Evolutionary conservation across 2,329 filamentous ascomycete species (phyloP), one percentile per base, ranked within the genome.

Genomic region (Onygenales sp.): DNA sequence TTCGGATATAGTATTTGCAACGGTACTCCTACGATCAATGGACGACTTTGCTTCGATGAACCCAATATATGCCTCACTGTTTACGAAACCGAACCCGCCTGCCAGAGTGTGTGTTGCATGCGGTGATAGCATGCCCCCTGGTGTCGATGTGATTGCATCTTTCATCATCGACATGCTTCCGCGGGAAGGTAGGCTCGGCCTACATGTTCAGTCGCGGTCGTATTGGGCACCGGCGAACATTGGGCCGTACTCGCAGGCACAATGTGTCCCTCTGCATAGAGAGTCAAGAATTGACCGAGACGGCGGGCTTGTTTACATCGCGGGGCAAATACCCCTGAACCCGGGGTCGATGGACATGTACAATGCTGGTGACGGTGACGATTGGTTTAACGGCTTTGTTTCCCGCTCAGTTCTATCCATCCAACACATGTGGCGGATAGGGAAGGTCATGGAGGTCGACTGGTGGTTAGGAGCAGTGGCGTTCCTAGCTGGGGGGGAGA

Each of bases 191-290:
- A 69, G 75, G 35, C 67, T 72, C 54, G 87, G 70, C 0, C 78
- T 97, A 1, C 93, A 98, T 67, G 91, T 98, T 5, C 93, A 97
- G 70, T 91, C 87, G 3, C 78, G 88, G 41, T 95, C 89, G 9
- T 97, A 97, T 75, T 98, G 93, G 93, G 93, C 93, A 0, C 93
- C 93, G 0, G 92, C 93, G 17, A 97, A 97, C 64, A 97, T 98
- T 52, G 93, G 93, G 0, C 93, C 93, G 0, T 97, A 97, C 69
- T 96, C 91, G 53, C 93, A 98, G 72, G 89, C 90, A 3, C 83
- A 93, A 49, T 76, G 79, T 2, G 71, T 82, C 9, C 74, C 75
- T 9, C 63, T 76, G 7, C 55, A 66, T 7, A 60, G 62, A 2
- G 51, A 66, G 32, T 57, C 63, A 17, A 64, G 65, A 9, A 51